Conservation (phyloP, 805 yeast genomes). For the Metschnikowia chrysomelidarum region DNA sequence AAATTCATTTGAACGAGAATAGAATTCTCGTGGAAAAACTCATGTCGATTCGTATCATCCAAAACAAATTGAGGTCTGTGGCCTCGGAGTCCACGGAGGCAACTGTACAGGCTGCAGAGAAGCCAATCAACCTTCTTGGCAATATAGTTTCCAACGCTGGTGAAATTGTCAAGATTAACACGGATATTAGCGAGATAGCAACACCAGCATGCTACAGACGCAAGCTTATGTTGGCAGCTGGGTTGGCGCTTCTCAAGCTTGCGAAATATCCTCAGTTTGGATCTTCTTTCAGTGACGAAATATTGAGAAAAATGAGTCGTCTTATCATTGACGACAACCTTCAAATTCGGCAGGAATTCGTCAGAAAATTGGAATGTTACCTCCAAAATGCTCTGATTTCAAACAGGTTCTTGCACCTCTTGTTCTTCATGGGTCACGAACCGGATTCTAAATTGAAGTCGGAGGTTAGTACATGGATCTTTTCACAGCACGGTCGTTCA, state of each 20-base stretch:
- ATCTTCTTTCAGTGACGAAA: slow-evolving; percentile 48
- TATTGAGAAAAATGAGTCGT: slow-evolving; percentile 52
- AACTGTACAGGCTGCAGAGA: slow-evolving; percentile 26
- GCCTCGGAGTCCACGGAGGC: slow-evolving; percentile 26
- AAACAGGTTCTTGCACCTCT: slow-evolving; percentile 61
- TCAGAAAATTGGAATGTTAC: slow-evolving; percentile 48
- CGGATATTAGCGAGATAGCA: slow-evolving; percentile 41
- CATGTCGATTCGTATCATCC: slow-evolving; percentile 51
- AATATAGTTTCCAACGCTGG: slow-evolving; percentile 75
- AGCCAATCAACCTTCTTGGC: slow-evolving; percentile 56
- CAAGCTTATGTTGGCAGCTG: slow-evolving; percentile 66
- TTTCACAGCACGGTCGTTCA: slow-evolving; percentile 49
- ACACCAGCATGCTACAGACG: slow-evolving; percentile 65
- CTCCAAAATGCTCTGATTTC: slow-evolving; percentile 55
- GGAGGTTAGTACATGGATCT: slow-evolving; percentile 67
- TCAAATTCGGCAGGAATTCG: slow-evolving; percentile 53
- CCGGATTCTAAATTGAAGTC: slow-evolving; percentile 52
- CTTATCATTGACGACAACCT: slow-evolving; percentile 66
- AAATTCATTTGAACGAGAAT: slow-evolving; percentile 29
- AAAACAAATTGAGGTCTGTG: slow-evolving; percentile 53
- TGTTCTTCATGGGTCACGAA: slow-evolving; percentile 77
- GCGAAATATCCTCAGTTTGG: slow-evolving; percentile 55
- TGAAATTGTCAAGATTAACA: slow-evolving; percentile 55
- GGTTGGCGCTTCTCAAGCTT: slow-evolving; percentile 59
- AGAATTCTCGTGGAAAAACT: slow-evolving; percentile 47